Conservation (phyloP, 177 flowering plant genomes). For the Telopea speciosissima region DNA sequence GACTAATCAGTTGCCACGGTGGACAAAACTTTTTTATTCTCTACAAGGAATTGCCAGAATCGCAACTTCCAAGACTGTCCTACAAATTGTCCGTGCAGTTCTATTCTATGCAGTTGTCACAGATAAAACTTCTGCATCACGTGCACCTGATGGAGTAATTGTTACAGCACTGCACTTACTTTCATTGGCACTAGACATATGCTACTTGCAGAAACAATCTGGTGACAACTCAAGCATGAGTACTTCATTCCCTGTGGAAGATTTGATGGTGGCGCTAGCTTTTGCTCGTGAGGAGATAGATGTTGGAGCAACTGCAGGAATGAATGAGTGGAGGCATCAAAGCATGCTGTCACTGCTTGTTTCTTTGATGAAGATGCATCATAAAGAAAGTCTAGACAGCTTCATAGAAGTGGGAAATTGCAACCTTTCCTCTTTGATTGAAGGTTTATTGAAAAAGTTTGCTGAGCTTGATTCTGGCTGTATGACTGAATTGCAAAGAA, state of each 20-base stretch:
- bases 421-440: conserved; percentile 51
- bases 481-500: conserved; percentile 43
- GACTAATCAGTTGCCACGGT: conserved; percentile 69
- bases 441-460: conserved; percentile 57
- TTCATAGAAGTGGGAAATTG: conserved; percentile 51
- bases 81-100: conserved; percentile 68
- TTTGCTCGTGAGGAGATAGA: conserved; percentile 56
- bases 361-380: conserved; percentile 55
- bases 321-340: conserved; percentile 32
- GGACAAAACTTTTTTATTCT: conserved; percentile 77
- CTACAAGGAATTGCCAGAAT: conserved; percentile 56
- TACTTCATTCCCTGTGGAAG: conserved; percentile 21
- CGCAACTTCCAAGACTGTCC: conserved; percentile 55
- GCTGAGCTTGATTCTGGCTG: conserved; percentile 67
- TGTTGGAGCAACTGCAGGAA: conserved; percentile 21
- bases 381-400: conserved; percentile 32
- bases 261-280: conserved; percentile 46
- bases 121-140: conserved; percentile 43
- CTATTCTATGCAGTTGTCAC: conserved; percentile 62
- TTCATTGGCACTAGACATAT: conserved; percentile 70
- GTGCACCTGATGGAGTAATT: conserved; percentile 83
- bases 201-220: conserved; percentile 38
- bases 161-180: conserved; percentile 79
- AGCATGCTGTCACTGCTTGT: conserved; percentile 80
- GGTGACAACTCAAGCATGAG: conserved; percentile 11